Conservation (phyloP, 1,284 basidiomycete species). For the Fomitopsis pinicola region DNA sequence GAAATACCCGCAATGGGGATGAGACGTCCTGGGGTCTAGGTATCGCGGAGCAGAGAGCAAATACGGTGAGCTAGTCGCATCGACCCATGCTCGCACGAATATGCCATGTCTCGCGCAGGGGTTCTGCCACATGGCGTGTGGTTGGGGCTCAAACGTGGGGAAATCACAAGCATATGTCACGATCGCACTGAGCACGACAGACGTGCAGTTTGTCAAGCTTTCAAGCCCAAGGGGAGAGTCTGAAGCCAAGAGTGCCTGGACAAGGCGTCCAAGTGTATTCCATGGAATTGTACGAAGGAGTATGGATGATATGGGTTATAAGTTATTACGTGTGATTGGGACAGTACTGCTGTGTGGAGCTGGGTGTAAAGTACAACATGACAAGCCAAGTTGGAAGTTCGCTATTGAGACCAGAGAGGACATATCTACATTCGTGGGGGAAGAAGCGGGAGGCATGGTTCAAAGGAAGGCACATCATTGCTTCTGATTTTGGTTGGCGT, state of each 20-base stretch:
- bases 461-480: constrained; percentile 9
- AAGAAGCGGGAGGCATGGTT: not conserved
- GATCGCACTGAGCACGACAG: no score
- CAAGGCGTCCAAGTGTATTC: not conserved
- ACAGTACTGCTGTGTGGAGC: not conserved
- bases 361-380: not conserved
- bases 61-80: no score
- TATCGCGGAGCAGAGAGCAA: no score
- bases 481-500: constrained; percentile 19
- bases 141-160: no score
- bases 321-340: not conserved
- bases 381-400: not conserved
- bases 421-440: constrained; percentile 1
- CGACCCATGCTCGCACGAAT: no score
- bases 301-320: not conserved
- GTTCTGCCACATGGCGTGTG: not conserved
- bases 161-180: no score
- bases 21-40: no score
- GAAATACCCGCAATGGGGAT: no score
- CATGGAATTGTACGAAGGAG: not conserved
- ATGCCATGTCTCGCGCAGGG: not conserved
- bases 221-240: no score
- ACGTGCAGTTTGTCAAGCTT: no score
- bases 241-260: not conserved
- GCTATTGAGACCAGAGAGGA: not conserved